Evolutionary conservation across 1,284 basidiomycete species (phyloP).

Genomic region (Cutaneotrichosporon sp.): DNA sequence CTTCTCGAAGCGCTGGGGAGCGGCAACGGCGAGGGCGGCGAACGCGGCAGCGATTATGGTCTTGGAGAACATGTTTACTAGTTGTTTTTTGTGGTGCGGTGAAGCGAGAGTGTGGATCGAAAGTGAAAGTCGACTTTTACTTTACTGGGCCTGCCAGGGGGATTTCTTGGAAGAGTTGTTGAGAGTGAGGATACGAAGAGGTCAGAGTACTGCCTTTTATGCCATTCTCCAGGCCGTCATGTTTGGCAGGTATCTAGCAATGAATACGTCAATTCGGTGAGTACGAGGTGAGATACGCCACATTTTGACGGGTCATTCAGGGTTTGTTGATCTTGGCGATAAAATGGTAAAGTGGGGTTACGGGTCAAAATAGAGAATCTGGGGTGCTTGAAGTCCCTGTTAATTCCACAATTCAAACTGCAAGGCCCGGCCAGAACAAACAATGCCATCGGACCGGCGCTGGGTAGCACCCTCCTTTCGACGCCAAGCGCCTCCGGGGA

Average conservation of each 20-base stretch:
- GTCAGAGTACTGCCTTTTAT: neutral
- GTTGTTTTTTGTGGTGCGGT: neutral
- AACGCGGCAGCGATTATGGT: conserved; percentile 1
- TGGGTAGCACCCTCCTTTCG: too few relatives aligned
- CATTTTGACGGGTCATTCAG: neutral
- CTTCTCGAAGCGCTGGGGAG: neutral
- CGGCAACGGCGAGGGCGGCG: conserved; percentile 3
- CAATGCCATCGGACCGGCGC: too few relatives aligned
- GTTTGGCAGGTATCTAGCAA: neutral
- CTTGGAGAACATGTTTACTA: conserved; percentile 9
- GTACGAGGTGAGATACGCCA: neutral
- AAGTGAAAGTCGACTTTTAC: neutral
- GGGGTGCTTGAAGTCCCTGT: too few relatives aligned
- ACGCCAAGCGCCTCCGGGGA: too few relatives aligned
- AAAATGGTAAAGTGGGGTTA: neutral
- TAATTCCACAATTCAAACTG: too few relatives aligned
- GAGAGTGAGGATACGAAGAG: neutral
- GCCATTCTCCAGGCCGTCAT: neutral
- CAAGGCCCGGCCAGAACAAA: too few relatives aligned
- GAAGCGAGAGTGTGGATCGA: conserved; percentile 2
- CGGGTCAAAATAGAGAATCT: too few relatives aligned
- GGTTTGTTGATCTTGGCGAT: neutral
- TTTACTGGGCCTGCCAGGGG: conserved; percentile 5
- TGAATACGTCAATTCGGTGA: neutral
- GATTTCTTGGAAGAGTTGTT: neutral